These are phyloP conservation scores for Trichoderma harzianum DNA, from an alignment of 2,329 filamentous ascomycete genomes.

Conservation along the genomic window DNA sequence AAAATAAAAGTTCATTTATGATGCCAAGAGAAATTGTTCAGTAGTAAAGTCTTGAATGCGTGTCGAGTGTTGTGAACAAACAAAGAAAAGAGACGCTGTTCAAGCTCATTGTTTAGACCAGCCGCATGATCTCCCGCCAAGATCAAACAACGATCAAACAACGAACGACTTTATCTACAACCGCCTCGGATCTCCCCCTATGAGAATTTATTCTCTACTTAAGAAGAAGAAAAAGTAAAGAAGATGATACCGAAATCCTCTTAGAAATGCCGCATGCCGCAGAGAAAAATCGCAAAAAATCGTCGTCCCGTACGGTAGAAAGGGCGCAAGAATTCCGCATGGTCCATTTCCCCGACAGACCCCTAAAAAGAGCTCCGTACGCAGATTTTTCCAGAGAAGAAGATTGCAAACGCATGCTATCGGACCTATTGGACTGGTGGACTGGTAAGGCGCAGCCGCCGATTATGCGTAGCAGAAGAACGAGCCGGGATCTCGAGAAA, in stretches of 20 bases:
- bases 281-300: background rate
- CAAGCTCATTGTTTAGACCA: background rate
- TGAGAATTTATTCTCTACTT: background rate
- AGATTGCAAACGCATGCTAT: conserved; percentile 21
- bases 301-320: conserved; percentile 4
- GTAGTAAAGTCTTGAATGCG: background rate
- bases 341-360: conserved; percentile 26
- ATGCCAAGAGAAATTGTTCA: background rate
- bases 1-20: background rate
- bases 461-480: background rate
- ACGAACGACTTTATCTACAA: background rate
- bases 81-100: background rate
- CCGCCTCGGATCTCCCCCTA: background rate
- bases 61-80: background rate
- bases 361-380: conserved; percentile 21
- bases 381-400: conserved; percentile 26
- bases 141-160: background rate
- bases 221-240: background rate
- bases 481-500: background rate
- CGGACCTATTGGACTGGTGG: background rate
- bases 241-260: background rate
- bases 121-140: background rate
- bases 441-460: background rate
- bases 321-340: conserved; percentile 20
- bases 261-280: background rate